A percentile compares a stretch with the other conserved stretches of the same genome.
phyloP scores from a whole-genome alignment of 2,329 filamentous ascomycete genomes.

The Macrophomina pseudophaseolina region DNA sequence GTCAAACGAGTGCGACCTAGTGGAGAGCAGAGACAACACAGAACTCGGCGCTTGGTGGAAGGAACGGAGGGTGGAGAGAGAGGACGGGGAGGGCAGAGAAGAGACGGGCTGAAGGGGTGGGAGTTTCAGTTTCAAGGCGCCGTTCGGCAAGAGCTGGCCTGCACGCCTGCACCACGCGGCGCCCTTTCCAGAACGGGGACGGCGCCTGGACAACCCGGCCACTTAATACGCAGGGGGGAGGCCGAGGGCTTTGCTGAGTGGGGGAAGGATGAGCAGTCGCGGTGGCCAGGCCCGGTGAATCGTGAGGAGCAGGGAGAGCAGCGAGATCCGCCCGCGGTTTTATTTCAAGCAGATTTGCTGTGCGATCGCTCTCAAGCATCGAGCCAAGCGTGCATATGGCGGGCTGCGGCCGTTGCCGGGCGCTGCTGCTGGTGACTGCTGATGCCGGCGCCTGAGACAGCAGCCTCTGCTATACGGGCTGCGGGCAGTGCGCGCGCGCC shows the following conservation, averaged over 20 bases:
- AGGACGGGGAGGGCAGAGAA: conserved; percentile 23
- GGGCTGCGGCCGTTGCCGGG: conserved; percentile 12
- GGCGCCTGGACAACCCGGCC: conserved; percentile 13
- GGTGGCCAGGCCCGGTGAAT: conserved; percentile 22
- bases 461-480: conserved; percentile 1
- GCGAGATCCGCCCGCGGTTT: conserved; percentile 20
- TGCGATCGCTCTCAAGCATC: conserved; percentile 25
- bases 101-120: conserved; percentile 21
- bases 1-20: conserved; percentile 20
- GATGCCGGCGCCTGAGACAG: conserved; percentile 19
- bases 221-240: conserved; percentile 24
- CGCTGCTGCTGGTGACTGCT: not conserved
- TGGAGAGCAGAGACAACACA: not conserved
- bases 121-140: conserved; percentile 26
- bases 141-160: conserved; percentile 23
- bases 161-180: conserved; percentile 23
- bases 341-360: conserved; percentile 24
- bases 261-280: conserved; percentile 19
- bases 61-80: conserved; percentile 22
- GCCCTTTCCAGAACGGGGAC: conserved; percentile 22
- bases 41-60: conserved; percentile 16
- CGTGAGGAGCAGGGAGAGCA: conserved; percentile 21
- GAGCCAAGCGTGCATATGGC: conserved; percentile 7
- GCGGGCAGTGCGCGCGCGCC: conserved; percentile 10
- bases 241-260: conserved; percentile 11